Evolutionary conservation across 345 rosid genomes (phyloP), one percentile per base, ranked within the genome.

Genomic region (Excoecaria agallocha): DNA sequence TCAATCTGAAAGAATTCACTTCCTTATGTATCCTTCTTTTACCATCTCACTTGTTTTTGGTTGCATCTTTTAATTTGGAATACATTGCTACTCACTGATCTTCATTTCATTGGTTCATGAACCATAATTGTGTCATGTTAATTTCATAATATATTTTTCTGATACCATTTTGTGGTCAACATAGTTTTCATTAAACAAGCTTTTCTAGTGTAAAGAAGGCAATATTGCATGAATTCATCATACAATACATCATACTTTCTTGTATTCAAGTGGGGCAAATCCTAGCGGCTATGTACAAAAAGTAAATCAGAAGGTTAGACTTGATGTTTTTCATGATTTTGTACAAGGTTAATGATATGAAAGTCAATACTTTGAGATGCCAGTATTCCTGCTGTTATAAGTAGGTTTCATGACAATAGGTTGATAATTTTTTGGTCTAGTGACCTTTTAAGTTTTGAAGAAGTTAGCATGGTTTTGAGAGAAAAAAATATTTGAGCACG

Each of bases 1-100:
- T 96, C 45, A 85, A 80, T 35, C 81, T 96, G 80, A 96, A 96
- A 86, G 97, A 96, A 84, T 96, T 96, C 83, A 93, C 98, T 62
- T 88, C 89, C 13, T 86, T 91, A 65, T 71, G 99, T 96, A 90
- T 93, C 95, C 94, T 88, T 79, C 54, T 35, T 38, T 8, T 20
- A 20, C 39, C 50, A 1, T 48, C 37, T 66, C 24, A 11, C 12
- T 43, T 15, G 30, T 48, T 69, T 58, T 35, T 55, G 25, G 37
- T 22, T 71, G 50, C 52, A 52, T 37, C 72, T 68, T 43, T 13
- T 60, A 75, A 70, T 35, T 8, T 63, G 58, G 38, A 20, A 45
- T 66, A 46, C 51, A 20, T 46, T 69, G 5, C 48, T 35, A 61
- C 54, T n/a, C 15, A 20, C 22, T 22, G 30, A 30, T 39, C 62